These are phyloP conservation scores for Cucurbita maxima DNA, from an alignment of 306 rosid genomes.

Conservation along the genomic window DNA sequence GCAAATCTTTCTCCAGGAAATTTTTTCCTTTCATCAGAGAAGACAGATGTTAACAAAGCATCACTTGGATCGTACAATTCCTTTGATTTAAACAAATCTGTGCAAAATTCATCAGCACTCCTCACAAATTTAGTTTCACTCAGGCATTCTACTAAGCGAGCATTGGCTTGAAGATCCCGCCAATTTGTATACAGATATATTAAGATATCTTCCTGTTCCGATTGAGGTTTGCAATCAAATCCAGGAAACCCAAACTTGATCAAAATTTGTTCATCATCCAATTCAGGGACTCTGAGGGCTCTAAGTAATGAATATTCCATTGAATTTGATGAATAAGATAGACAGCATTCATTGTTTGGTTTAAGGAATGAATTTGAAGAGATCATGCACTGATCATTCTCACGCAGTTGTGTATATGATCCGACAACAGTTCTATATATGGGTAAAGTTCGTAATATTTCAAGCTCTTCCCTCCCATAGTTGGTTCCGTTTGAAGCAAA, in stretches of 20 bases:
- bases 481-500: slow-evolving; percentile 29
- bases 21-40: slow-evolving; percentile 73
- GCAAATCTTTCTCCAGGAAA: slow-evolving; percentile 95
- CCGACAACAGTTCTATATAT: slow-evolving; percentile 83
- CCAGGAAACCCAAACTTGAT: slow-evolving; percentile 77
- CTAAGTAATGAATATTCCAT: slow-evolving; percentile 56
- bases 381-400: slow-evolving; percentile 68
- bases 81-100: slow-evolving; percentile 50
- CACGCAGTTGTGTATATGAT: slow-evolving; percentile 56
- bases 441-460: slow-evolving; percentile 64
- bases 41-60: slow-evolving; percentile 69
- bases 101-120: slow-evolving; percentile 76
- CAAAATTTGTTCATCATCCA: slow-evolving; percentile 74
- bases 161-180: slow-evolving; percentile 77
- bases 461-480: slow-evolving; percentile 58
- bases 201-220: slow-evolving; percentile 62
- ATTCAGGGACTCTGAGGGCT: slow-evolving; percentile 69
- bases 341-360: slow-evolving; percentile 68
- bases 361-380: slow-evolving; percentile 73
- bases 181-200: slow-evolving; percentile 65
- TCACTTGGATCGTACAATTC: slow-evolving; percentile 86
- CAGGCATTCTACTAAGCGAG: slow-evolving; percentile 50
- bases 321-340: slow-evolving; percentile 55
- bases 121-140: slow-evolving; percentile 73
- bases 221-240: slow-evolving; percentile 55